A percentile compares a stretch with the other conserved stretches of the same genome.
These are phyloP conservation scores for Nothophaeocryptopus gaeumannii DNA, from an alignment of 2,329 filamentous ascomycete species.

Conservation along the genomic window DNA sequence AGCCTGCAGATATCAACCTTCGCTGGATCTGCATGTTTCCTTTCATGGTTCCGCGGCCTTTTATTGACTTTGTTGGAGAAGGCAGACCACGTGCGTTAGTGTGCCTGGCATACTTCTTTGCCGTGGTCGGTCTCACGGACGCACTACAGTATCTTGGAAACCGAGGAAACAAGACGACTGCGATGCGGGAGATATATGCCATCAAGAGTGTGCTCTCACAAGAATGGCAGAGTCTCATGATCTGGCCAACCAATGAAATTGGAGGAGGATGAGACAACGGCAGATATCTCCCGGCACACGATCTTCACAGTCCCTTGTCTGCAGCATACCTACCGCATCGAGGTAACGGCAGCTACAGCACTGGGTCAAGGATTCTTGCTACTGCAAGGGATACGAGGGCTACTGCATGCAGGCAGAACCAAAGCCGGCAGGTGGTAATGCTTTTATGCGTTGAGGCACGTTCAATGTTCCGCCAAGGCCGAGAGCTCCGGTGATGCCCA, in stretches of 20 bases:
- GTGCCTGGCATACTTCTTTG: constrained; percentile 36
- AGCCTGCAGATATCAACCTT: constrained; percentile 27
- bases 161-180: constrained; percentile 24
- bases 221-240: constrained; percentile 34
- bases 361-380: no score
- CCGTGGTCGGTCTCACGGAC: constrained; percentile 29
- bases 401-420: no score
- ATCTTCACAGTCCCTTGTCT: no score
- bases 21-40: constrained; percentile 35
- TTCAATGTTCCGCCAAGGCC: no score
- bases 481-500: no score
- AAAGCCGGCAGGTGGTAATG: no score
- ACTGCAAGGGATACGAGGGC: no score
- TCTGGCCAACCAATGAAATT: constrained; percentile 31
- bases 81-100: constrained; percentile 35
- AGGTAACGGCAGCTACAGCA: no score
- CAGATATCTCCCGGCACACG: not conserved
- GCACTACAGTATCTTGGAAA: constrained; percentile 32
- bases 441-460: no score
- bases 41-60: constrained; percentile 31
- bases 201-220: constrained; percentile 28
- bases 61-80: constrained; percentile 33
- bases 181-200: constrained; percentile 29
- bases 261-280: constrained; percentile 10
- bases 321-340: no score